Evolutionary conservation across 352 stramenopile genomes (phyloP).

Genomic region (Pythium brachiatum): DNA sequence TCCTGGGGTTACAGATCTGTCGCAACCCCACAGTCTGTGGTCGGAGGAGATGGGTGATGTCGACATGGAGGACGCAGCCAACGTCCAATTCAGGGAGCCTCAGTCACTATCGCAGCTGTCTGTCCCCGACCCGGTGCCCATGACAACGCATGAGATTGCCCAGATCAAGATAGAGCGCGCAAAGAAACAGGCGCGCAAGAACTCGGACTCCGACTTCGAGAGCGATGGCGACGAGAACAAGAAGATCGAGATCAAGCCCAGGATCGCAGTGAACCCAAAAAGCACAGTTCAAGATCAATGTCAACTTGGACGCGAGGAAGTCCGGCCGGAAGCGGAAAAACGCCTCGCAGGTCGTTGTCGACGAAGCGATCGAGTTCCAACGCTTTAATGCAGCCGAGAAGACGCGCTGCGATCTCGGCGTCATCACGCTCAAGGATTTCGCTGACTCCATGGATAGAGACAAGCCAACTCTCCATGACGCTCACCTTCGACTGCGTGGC

Average conservation of each 20-base stretch:
- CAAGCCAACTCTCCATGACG: no score
- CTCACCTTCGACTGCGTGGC: no score
- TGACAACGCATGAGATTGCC: not conserved
- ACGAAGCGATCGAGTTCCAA: no score
- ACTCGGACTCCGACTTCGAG: not conserved
- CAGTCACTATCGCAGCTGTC: not conserved
- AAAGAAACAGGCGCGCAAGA: not conserved
- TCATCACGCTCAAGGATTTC: no score
- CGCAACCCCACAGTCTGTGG: constrained; percentile 3
- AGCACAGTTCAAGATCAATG: not conserved
- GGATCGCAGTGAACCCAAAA: not conserved
- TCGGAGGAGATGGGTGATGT: constrained; percentile 1
- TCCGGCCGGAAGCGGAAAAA: not conserved
- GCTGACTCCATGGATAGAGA: no score
- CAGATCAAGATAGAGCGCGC: not conserved
- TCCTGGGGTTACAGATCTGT: not conserved
- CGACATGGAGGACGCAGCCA: not conserved
- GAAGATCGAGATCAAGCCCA: not conserved
- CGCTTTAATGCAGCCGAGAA: no score
- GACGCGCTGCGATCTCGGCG: no score
- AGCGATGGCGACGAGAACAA: not conserved
- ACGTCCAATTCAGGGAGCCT: not conserved
- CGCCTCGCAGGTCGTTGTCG: no score
- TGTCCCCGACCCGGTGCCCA: not conserved
- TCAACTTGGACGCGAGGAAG: not conserved